Evolutionary conservation across 2,329 filamentous ascomycete species (phyloP), one percentile per base, ranked within the genome.

Genomic region (Chaetomium globosum): DNA sequence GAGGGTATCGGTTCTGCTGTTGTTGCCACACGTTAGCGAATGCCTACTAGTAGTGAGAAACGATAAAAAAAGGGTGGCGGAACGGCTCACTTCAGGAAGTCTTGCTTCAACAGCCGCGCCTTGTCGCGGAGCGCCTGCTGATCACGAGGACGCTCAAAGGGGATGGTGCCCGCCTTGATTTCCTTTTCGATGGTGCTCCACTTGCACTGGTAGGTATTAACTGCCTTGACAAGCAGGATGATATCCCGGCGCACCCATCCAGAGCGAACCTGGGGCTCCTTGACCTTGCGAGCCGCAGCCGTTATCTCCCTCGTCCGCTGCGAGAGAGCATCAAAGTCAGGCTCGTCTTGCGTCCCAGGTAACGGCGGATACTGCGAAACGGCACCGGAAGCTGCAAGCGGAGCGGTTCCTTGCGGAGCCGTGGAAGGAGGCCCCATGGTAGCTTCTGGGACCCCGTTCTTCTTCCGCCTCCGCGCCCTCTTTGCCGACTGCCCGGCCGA

Each of bases 121-220:
- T 83, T 84, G 77, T 87, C 84, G 7, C 84, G 83, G 64, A 84
- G 79, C 4, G 82, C 81, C 73, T 86, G 84, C 75, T 86, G 84
- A 69, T 81, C 80, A 58, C 84, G 82, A 1, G 72, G 72, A 19
- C 74, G 68, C 52, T 82, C 76, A 61, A 85, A 85, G 1, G 63
- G 64, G 21, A 76, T 36, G 0, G 70, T 70, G 31, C 77, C 74
- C 5, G 70, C 49, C 30, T 67, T 70, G 64, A 72, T 72, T 13
- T 69, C 70, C 53, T 71, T 71, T 59, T 77, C 75, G 58, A 81
- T 80, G 4, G 63, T 64, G 52, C 74, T 75, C 80, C 79, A 82
- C 33, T 76, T 76, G 70, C 76, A 79, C 26, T 73, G 71, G 63
- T 74, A 74, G 23, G 73, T 67, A 54, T 75, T 71, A 39, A 85